phyloP scores from a whole-genome alignment of 108 stramenopile genomes.

The Stephanodiscus minutulus region DNA sequence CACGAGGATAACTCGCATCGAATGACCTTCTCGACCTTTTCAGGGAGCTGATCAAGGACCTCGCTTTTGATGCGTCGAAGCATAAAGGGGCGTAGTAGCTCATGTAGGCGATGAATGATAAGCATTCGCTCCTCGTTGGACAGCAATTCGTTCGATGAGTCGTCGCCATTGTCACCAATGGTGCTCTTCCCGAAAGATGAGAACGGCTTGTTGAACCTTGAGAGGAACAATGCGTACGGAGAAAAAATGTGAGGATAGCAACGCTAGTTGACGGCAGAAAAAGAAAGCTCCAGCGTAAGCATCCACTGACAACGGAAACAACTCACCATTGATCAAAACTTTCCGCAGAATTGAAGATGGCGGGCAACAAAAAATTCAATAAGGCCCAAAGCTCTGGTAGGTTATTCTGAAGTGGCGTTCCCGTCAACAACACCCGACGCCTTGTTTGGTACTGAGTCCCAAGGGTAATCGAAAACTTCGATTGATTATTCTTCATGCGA shows the following conservation, averaged over 20 bases:
- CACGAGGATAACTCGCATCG: conserved; percentile 83
- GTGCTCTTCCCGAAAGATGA: conserved; percentile 66
- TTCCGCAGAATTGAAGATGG: conserved; percentile 87
- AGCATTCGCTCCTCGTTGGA: conserved; percentile 90
- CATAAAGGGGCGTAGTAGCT: conserved; percentile 91
- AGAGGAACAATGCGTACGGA: background rate
- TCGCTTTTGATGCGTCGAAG: conserved; percentile 91
- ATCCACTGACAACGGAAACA: background rate
- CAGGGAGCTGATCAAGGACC: conserved; percentile 85
- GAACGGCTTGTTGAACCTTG: conserved; percentile 90
- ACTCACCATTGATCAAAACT: conserved; percentile 73
- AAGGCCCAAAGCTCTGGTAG: conserved; percentile 95
- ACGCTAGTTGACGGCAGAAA: conserved; percentile 48
- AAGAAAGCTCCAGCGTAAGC: conserved; percentile 58
- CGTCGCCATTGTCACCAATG: conserved; percentile 29
- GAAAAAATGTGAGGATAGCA: background rate
- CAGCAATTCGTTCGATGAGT: conserved; percentile 60
- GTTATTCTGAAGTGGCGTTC: conserved; percentile 98
- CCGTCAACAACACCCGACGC: conserved; percentile 95
- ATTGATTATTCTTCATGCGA: conserved; percentile 95
- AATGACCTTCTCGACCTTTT: conserved; percentile 90
- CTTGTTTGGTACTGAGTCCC: conserved; percentile 78
- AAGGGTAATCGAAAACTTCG: conserved; percentile 90
- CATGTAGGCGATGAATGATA: conserved; percentile 91
- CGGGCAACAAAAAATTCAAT: conserved; percentile 91